phyloP scores from a whole-genome alignment of 148 eudicot species.

The Vaccinium corymbosum region DNA sequence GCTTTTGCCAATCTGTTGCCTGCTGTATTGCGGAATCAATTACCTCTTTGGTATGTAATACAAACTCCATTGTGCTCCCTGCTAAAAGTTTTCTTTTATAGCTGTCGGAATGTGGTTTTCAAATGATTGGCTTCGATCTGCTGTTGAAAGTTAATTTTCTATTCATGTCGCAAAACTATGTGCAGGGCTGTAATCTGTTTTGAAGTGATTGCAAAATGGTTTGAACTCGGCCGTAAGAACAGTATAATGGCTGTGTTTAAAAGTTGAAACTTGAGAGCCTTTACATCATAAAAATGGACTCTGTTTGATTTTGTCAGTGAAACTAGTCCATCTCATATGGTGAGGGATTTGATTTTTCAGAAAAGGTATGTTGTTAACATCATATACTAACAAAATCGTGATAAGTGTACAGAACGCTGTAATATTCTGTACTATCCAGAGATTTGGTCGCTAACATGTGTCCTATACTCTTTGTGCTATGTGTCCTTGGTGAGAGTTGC shows the following conservation, averaged over 20 bases:
- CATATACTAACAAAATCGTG: background rate
- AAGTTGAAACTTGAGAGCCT: background rate
- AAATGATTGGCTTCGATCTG: background rate
- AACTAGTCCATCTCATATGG: background rate
- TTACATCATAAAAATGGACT: background rate
- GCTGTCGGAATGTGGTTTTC: background rate
- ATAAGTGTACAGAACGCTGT: background rate
- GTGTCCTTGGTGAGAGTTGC: background rate
- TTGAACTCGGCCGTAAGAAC: background rate
- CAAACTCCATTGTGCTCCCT: slow-evolving; percentile 8
- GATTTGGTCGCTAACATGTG: background rate
- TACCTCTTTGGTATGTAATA: background rate
- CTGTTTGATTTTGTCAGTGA: background rate
- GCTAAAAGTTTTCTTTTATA: background rate
- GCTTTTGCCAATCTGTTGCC: background rate
- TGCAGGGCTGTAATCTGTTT: background rate
- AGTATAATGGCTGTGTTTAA: background rate
- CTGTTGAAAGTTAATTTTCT: background rate
- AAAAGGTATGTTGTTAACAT: background rate
- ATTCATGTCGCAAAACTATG: background rate
- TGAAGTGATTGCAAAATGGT: background rate
- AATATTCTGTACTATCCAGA: background rate
- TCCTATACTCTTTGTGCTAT: background rate
- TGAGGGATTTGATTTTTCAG: background rate
- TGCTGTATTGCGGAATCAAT: slow-evolving; percentile 7